Evolutionary conservation across 257 asterid species (phyloP), one percentile per base, ranked within the genome.

Genomic region (Primulina huaijiensis): DNA sequence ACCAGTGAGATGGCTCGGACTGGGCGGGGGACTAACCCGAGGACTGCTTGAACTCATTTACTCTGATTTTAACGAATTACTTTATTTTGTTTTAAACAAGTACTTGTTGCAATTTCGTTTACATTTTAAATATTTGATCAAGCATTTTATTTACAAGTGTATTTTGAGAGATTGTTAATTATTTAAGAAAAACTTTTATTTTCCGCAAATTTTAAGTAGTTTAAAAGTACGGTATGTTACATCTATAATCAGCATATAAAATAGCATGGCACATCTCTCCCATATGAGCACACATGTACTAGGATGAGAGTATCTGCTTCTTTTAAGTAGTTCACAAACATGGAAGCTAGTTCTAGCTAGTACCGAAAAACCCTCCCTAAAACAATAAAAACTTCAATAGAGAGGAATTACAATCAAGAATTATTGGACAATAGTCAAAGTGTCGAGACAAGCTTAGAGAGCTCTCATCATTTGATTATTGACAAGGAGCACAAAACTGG

Each of bases 241-340:
- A n/a, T 11, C 66, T 66, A 35, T 43, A 40, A 63, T 64, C 52
- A 59, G 62, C 31, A 58, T 35, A 62, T 60, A 52, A 3, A 65
- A 37, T 68, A 76, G 64, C 23, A 70, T 33, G 65, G 73, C 34
- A 20, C 33, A 35, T 23, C 30, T 53, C 11, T 33, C 60, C 40
- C 46, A 62, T 37, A 66, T 8, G 74, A 66, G 73, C 64, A 56
- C 29, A 61, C 68, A 68, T 20, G 25, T 19, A 23, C 53, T 60
- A 65, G 61, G 71, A 7, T 31, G 20, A 0, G 10, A 30, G 61
- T 40, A 58, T 68, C 40, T 64, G 30, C 19, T 5, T 7, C 30
- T 31, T 60, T 23, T 27, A 29, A 12, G 19, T 64, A 68, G 35
- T 62, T 67, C 31, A 67, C 35, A 69, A 67, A 67, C 17, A 60